Conservation (phyloP, 2,329 filamentous ascomycete species). For the Scedosporium boydii region DNA sequence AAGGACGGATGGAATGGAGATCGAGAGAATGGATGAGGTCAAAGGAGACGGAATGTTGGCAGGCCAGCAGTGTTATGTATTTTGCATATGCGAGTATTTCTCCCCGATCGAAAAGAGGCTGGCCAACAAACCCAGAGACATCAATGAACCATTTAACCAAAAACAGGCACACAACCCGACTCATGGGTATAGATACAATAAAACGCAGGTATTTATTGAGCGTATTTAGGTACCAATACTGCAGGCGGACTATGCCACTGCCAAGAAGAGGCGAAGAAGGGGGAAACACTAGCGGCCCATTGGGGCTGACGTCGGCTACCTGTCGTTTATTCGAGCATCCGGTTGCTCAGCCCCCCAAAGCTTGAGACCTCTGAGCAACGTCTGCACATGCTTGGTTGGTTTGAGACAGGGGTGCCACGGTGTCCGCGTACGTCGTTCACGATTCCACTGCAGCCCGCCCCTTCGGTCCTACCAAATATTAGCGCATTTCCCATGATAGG, state of each 20-base stretch:
- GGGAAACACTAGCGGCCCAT: neutral
- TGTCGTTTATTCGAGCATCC: neutral
- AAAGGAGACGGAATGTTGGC: neutral
- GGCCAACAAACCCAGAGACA: neutral
- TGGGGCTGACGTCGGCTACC: conserved; percentile 1
- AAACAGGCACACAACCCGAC: neutral
- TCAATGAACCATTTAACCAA: neutral
- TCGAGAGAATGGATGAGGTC: neutral
- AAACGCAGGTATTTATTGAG: neutral
- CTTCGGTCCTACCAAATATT: neutral
- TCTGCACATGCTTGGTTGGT: neutral
- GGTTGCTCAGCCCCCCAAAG: neutral
- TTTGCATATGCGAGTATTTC: neutral
- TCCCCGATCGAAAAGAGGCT: neutral
- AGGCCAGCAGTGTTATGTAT: neutral
- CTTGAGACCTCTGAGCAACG: neutral
- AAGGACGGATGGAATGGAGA: neutral
- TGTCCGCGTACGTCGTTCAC: neutral
- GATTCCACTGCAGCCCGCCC: neutral
- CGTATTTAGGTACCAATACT: neutral
- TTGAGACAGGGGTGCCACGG: neutral
- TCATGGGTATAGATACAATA: neutral
- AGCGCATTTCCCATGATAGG: no score
- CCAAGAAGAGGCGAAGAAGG: neutral
- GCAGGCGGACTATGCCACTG: neutral